These are phyloP conservation scores for Talaromyces islandicus DNA, from an alignment of 2,329 filamentous ascomycete species.

Conservation along the genomic window DNA sequence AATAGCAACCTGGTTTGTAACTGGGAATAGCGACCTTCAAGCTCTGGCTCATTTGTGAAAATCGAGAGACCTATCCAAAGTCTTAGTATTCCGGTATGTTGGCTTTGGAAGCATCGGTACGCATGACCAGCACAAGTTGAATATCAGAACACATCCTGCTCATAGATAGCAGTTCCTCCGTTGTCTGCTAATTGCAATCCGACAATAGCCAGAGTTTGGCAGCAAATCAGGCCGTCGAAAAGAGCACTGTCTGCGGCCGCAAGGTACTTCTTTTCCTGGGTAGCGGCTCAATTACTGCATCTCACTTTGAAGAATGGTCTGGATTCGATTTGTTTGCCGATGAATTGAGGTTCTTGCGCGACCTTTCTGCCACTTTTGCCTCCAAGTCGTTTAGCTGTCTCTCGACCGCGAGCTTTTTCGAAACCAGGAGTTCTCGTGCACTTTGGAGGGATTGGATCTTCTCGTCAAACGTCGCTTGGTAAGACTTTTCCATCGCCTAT, in stretches of 20 bases:
- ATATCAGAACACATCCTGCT: neutral
- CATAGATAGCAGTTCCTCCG: neutral
- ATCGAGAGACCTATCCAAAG: neutral
- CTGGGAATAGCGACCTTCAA: too few species aligned
- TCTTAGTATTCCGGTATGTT: neutral
- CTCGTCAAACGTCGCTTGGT: slow-evolving; percentile 48
- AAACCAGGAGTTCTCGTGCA: slow-evolving; percentile 44
- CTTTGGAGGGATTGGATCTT: slow-evolving; percentile 50
- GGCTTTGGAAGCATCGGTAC: neutral
- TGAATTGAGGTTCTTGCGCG: slow-evolving; percentile 15
- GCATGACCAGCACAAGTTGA: neutral
- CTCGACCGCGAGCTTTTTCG: slow-evolving; percentile 50
- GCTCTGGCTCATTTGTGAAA: neutral
- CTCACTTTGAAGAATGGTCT: slow-evolving; percentile 3
- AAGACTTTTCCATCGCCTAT: slow-evolving; percentile 41
- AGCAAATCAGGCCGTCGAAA: neutral
- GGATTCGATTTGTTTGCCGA: neutral
- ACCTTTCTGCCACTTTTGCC: slow-evolving; percentile 34
- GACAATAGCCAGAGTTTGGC: neutral
- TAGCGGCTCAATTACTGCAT: neutral
- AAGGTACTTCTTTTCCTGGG: neutral
- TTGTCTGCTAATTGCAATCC: neutral
- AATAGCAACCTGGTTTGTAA: neutral
- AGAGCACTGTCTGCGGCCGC: neutral
- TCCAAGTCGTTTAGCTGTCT: slow-evolving; percentile 51